phyloP scores from a whole-genome alignment of 2,329 filamentous ascomycete genomes.

The Penicillium italicum region DNA sequence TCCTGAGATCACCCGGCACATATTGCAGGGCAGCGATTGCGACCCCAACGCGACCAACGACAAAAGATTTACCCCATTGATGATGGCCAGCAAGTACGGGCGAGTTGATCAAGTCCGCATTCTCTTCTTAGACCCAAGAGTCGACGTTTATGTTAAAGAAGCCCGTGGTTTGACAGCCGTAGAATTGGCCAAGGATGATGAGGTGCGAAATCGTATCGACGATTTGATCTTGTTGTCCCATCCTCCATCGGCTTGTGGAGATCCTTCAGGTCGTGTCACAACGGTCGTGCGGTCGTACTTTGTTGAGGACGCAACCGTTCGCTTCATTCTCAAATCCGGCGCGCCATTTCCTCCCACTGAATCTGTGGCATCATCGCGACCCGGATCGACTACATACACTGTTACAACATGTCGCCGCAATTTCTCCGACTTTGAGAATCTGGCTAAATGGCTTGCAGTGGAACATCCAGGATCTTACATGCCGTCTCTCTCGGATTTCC shows the following conservation, averaged over 20 bases:
- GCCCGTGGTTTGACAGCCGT: slow-evolving; percentile 86
- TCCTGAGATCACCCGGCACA: slow-evolving; percentile 66
- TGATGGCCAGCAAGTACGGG: slow-evolving; percentile 98
- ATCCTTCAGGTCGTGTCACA: slow-evolving; percentile 75
- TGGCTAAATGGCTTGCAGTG: slow-evolving; percentile 74
- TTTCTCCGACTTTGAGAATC: slow-evolving; percentile 83
- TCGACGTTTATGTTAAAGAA: slow-evolving; percentile 81
- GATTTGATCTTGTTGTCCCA: slow-evolving; percentile 82
- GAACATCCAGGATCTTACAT: slow-evolving; percentile 97
- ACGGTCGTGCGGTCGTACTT: slow-evolving; percentile 94
- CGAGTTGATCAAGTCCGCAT: slow-evolving; percentile 87
- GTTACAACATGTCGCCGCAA: slow-evolving; percentile 92
- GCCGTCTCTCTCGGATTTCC: slow-evolving; percentile 69
- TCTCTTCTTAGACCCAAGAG: slow-evolving; percentile 80
- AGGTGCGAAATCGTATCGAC: slow-evolving; percentile 93
- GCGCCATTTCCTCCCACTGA: slow-evolving; percentile 57
- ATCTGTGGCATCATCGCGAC: slow-evolving; percentile 36
- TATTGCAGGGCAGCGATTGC: slow-evolving; percentile 83
- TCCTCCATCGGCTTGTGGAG: slow-evolving; percentile 49
- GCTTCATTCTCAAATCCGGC: slow-evolving; percentile 90
- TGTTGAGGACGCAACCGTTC: slow-evolving; percentile 90
- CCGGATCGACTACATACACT: slow-evolving; percentile 67
- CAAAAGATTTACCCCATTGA: slow-evolving; percentile 88
- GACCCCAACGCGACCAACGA: slow-evolving; percentile 95
- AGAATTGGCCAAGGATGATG: slow-evolving; percentile 95